Evolutionary conservation across 2,329 filamentous ascomycete species (phyloP).

Genomic region (Kalmusia sp.): DNA sequence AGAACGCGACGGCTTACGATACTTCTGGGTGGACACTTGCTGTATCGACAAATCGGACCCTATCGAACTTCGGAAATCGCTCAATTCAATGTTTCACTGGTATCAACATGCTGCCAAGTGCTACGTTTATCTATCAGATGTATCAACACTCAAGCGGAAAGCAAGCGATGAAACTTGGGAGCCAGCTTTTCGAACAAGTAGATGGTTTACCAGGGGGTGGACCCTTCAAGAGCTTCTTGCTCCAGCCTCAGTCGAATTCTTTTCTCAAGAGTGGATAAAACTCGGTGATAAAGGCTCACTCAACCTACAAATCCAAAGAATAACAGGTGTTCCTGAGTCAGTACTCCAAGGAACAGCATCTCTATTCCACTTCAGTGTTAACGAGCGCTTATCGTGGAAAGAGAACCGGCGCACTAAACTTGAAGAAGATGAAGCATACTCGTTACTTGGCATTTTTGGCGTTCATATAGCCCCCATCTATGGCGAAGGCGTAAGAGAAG

Average conservation of each 20-base stretch:
- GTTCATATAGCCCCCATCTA: neutral
- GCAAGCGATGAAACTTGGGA: neutral
- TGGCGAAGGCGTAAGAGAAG: neutral
- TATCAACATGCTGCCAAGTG: neutral
- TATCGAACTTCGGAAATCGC: neutral
- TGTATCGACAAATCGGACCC: neutral
- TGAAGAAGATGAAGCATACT: neutral
- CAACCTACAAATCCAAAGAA: too few relatives aligned
- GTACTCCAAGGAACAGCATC: neutral
- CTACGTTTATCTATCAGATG: neutral
- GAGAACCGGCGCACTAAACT: neutral
- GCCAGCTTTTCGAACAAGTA: neutral
- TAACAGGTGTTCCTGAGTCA: neutral
- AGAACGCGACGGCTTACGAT: neutral
- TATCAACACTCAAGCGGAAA: neutral
- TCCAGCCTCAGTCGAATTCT: neutral
- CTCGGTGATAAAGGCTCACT: neutral
- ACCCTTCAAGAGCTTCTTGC: conserved; percentile 3
- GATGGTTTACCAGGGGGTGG: neutral
- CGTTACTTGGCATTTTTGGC: neutral
- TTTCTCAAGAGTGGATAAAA: neutral
- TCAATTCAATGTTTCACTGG: neutral
- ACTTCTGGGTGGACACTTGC: neutral
- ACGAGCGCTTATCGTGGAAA: neutral
- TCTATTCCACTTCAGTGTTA: neutral